Base-by-base conservation (phyloP, 148 eudicot genomes). In the Silene uniflora region DNA sequence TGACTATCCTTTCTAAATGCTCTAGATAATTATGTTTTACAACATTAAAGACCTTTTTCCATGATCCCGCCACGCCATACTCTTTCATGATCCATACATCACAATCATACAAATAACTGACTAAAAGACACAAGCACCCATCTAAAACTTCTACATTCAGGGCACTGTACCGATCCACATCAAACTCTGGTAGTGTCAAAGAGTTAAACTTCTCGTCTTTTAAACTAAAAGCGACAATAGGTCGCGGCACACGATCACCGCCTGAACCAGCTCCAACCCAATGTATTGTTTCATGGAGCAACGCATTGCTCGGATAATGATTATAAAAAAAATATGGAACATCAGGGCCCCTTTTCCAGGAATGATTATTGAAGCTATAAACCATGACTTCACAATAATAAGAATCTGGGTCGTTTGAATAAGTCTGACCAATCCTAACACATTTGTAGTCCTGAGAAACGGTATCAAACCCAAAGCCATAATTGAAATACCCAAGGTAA, bases 1-100 rank as follows among this genome's bases (percentile, higher is more conserved):
- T 35, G 35, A 71, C 21, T 27, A 12, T 55, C 75, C 71, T 63
- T 49, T 71, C 70, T 46, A 42, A 44, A 13, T 17, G 22, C 21
- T 62, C 29, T 22, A 76, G 0, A 6, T 11, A 0, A 5, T 16
- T 5, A 5, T 0, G 22, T 62, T 22, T 77, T 18, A 6, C 10
- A 12, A 77, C 69, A n/a, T 47, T 58, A 71, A 60, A 42, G n/a
- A 71, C 35, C 71, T 14, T 72, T 21, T 47, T 12, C 75, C 76
- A 78, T 1, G 81, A 78, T 64, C 27, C 72, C 8, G 68, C 66
- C 55, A 78, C 81, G 14, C 76, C 76, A 18, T 78, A 78, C 8
- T 78, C 66, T 32, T 78, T 56, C 81, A 78, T 72, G 4, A 66
- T 17, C 72, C 62, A 64, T 10, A 72, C 74, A 21, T 78, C 76